Conservation (phyloP, 208 protist species). For the Wallacemonas rigidus region DNA sequence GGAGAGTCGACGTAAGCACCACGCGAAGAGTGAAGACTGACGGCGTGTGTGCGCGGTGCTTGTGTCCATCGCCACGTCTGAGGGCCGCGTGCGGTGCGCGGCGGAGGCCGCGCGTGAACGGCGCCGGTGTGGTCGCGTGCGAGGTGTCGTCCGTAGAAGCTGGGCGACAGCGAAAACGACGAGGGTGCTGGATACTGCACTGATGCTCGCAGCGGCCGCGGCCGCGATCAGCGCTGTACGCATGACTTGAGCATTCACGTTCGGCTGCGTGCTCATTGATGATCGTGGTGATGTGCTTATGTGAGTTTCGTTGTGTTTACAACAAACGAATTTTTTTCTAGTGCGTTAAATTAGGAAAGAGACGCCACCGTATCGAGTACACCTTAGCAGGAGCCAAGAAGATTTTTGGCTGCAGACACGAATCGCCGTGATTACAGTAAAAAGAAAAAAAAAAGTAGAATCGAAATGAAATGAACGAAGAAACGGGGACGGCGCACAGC, state of each 20-base stretch:
- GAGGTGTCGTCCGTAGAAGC: constrained; percentile 4
- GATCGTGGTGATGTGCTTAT: background rate
- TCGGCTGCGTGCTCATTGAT: background rate
- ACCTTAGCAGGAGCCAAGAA: too few relatives aligned
- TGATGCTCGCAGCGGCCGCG: constrained; percentile 4
- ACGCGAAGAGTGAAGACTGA: constrained; percentile 8
- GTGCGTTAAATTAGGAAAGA: too few relatives aligned
- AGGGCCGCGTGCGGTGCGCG: background rate
- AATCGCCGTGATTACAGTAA: too few relatives aligned
- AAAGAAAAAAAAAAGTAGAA: too few relatives aligned
- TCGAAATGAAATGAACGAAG: too few relatives aligned
- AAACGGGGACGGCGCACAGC: too few relatives aligned
- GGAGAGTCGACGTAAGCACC: constrained; percentile 8
- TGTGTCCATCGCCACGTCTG: background rate
- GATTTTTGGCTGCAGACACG: too few relatives aligned
- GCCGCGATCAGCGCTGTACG: constrained; percentile 13
- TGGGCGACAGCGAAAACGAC: constrained; percentile 5
- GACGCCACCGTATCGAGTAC: too few relatives aligned
- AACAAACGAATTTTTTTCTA: too few relatives aligned
- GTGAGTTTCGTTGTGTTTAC: background rate
- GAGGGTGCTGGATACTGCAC: background rate
- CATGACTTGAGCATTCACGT: background rate
- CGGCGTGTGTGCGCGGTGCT: background rate
- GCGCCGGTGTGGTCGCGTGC: background rate
- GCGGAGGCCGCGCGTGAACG: background rate